phyloP scores from a whole-genome alignment of 2,329 filamentous ascomycete genomes.

The Emmonsiellopsis sp. region DNA sequence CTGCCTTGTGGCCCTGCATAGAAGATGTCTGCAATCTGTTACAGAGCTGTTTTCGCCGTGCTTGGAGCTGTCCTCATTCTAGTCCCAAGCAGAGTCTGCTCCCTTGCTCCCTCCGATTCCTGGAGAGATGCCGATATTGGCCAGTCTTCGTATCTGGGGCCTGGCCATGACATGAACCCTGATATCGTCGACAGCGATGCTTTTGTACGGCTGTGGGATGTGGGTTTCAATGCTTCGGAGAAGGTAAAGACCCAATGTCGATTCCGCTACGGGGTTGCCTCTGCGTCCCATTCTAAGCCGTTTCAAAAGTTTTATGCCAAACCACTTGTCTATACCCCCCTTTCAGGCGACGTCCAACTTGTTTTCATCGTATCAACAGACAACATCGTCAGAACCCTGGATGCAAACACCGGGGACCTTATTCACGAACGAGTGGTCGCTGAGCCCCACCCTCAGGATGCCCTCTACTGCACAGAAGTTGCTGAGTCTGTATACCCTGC shows the following conservation, averaged over 20 bases:
- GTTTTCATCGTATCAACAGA: not conserved
- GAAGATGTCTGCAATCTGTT: no score
- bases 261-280: not conserved
- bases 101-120: not conserved
- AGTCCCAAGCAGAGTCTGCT: not conserved
- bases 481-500: not conserved
- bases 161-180: not conserved
- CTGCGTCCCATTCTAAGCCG: not conserved
- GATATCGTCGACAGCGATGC: not conserved
- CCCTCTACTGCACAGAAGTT: not conserved
- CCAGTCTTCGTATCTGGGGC: not conserved
- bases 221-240: not conserved
- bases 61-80: no score
- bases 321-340: not conserved
- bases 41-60: no score
- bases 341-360: not conserved
- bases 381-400: not conserved
- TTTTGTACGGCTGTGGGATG: not conserved
- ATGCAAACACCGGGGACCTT: not conserved
- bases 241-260: not conserved
- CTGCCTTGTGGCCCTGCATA: no score
- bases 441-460: not conserved
- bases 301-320: not conserved
- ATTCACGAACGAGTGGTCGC: not conserved
- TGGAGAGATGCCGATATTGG: not conserved